Evolutionary conservation across 192 early-diverging fungal genomes (phyloP), one percentile per base, ranked within the genome.

Genomic region (Coemansia sp.): DNA sequence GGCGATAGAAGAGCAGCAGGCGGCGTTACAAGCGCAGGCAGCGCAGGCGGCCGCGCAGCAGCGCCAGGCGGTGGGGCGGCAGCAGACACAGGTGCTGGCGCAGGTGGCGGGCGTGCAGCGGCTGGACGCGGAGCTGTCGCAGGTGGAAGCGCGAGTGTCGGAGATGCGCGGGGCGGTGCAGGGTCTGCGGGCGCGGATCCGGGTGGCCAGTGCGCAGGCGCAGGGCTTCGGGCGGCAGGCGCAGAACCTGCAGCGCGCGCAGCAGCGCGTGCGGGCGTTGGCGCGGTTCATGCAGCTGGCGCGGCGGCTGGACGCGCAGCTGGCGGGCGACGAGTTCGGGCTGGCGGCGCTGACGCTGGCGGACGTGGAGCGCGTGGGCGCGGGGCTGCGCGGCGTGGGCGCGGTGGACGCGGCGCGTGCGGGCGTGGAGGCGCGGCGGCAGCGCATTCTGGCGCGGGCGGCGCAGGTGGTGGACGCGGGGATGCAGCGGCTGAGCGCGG

Each of bases 111-210:
- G 74, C 9, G 59, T 67, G 7, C 50, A 56, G 14, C 26, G 31
- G 8, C 23, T 77, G 12, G 67, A 77, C 39, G 40, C 46, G 20
- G 27, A 55, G 27, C 62, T 77, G 21, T 29, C 29, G 19, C 54
- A 46, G 35, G 51, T 65, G 7, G 74, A 77, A 17, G 63, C 55
- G 23, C 67, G 71, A 28, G 60, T 77, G 30, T 41, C 67, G 22
- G 64, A 70, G 53, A 62, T 77, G 31, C 58, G 59, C 26, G 4
- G 25, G 38, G 51, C 53, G 22, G 70, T 77, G 67, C 67, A 70
- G 22, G 52, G 40, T 3, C 17, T 77, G 48, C 74, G 67, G 6
- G 52, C 62, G 1, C 50, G 43, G 23, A 61, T 77, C 35, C 67
- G 63, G 1, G 67, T 70, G 27, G 67, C 74, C 4, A 61, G 66